These are phyloP conservation scores for Dichotomocladium elegans DNA, from an alignment of 371 early-diverging fungal species.

Conservation along the genomic window DNA sequence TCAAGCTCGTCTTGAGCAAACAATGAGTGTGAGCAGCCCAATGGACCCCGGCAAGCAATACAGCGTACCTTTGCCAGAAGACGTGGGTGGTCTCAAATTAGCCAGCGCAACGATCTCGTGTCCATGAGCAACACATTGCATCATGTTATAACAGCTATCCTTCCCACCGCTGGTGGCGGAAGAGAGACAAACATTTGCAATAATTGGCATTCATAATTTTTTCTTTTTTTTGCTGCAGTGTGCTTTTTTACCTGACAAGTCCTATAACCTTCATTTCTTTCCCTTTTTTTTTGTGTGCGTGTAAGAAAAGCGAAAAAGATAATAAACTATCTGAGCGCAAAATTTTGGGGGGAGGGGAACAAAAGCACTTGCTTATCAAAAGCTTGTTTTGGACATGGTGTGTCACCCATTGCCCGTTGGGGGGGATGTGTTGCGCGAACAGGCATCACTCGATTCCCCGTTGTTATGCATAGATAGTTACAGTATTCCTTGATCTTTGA, in stretches of 20 bases:
- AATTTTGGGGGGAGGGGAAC: no score
- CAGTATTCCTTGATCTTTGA: neutral
- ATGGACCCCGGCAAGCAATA: no score
- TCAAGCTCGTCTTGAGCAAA: conserved; percentile 80
- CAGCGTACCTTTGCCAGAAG: conserved; percentile 56
- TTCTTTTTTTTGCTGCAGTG: neutral
- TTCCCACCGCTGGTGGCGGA: conserved; percentile 99
- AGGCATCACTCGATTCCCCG: no score
- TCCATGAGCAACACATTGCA: conserved; percentile 93
- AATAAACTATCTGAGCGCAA: no score
- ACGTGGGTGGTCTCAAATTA: conserved; percentile 82
- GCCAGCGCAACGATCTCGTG: conserved; percentile 94
- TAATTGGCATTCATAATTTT: neutral
- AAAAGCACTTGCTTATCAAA: no score
- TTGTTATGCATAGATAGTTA: no score
- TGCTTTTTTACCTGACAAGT: conserved; percentile 25
- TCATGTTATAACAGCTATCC: conserved; percentile 96
- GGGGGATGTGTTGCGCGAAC: no score
- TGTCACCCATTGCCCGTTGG: no score
- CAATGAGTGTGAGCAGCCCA: neutral
- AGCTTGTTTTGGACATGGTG: no score
- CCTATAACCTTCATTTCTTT: conserved; percentile 45
- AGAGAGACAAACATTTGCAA: no score
- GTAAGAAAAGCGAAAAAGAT: no score
- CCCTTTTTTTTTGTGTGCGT: no score